Base-by-base conservation (phyloP, 208 protist species). In the Jaenimonas drosophilae region DNA sequence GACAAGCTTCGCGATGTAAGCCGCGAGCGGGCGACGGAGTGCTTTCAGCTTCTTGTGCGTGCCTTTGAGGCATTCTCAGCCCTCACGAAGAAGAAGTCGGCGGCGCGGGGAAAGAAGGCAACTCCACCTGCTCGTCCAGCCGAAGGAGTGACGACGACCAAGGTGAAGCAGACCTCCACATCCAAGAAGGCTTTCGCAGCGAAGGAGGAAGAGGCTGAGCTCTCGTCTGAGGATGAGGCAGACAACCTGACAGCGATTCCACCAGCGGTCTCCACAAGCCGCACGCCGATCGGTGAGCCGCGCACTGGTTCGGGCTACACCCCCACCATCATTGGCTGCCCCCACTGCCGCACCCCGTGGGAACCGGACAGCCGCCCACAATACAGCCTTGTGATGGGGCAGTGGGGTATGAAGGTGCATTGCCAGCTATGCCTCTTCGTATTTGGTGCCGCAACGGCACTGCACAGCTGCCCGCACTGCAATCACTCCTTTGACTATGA, bases 301-400 rank as follows among this genome's bases (percentile, higher is more conserved):
- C 76, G 84, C 19, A 50, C 49, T 7, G 74, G 71, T 23, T 73
- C 34, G 0, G 49, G 75, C 11, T 76, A 87, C 60, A 27, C 38
- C 25, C 58, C 63, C 25, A 87, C 76, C 1, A 64, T 53, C 14
- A 54, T 92, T 19, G 59, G 67, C 5, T 92, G 84, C 52, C 84
- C 84, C 4, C 65, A 80, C 38, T 92, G 84, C 49, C 69, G 70
- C 28, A 70, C 70, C 5, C 36, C 21, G 17, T 92, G 84, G 79
- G 63, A 78, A 45, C 76, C 78, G 0, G 84, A 92, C 57, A 40
- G 63, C 4, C 67, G 67, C 27, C 72, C 70, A 44, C 84, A 92
- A 49, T 92, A 92, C 63, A 76, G 76, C 6, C 73, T 92, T 25
- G 88, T 92, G 54, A 92, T 92, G 84, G 84, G 84, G 20, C 50